A percentile compares a stretch with the other conserved stretches of the same genome.
These are phyloP conservation scores for Arxiozyma slooffiae DNA, from an alignment of 1,139 yeast species.

Conservation along the genomic window DNA sequence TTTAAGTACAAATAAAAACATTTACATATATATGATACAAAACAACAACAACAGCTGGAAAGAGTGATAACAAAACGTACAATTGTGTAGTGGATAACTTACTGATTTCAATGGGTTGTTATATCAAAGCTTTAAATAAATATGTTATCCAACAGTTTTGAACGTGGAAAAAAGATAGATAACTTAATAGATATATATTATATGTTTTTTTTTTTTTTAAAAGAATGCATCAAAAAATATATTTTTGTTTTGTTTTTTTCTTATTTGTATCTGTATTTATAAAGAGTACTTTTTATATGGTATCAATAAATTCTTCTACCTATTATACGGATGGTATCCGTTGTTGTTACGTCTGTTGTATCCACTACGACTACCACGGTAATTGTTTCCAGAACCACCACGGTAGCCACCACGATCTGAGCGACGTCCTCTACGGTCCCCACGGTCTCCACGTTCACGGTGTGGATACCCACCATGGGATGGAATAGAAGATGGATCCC, in stretches of 20 bases:
- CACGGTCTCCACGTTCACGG: conserved; percentile 15
- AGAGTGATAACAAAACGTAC: too few species aligned
- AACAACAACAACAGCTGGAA: too few species aligned
- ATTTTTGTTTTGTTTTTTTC: too few species aligned
- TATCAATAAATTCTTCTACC: conserved; percentile 9
- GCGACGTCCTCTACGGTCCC: conserved; percentile 22
- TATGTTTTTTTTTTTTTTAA: neutral
- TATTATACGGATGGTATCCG: conserved; percentile 25
- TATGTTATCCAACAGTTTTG: too few species aligned
- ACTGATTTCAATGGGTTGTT: too few species aligned
- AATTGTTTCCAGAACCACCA: conserved; percentile 5
- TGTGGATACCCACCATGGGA: conserved; percentile 11
- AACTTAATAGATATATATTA: neutral
- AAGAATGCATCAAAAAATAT: neutral
- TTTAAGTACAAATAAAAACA: neutral
- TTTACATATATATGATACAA: too few species aligned
- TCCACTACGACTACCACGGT: conserved; percentile 20
- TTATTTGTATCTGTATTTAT: neutral
- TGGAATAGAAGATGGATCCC: conserved; percentile 19
- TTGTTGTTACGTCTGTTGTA: conserved; percentile 15
- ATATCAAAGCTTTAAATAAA: too few species aligned
- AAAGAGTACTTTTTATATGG: conserved; percentile 1
- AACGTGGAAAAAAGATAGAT: too few species aligned
- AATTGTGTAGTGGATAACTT: too few species aligned
- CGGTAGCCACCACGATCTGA: conserved; percentile 25